These are phyloP conservation scores for Lepidium campestre DNA, from an alignment of 441 rosid genomes.

Conservation along the genomic window DNA sequence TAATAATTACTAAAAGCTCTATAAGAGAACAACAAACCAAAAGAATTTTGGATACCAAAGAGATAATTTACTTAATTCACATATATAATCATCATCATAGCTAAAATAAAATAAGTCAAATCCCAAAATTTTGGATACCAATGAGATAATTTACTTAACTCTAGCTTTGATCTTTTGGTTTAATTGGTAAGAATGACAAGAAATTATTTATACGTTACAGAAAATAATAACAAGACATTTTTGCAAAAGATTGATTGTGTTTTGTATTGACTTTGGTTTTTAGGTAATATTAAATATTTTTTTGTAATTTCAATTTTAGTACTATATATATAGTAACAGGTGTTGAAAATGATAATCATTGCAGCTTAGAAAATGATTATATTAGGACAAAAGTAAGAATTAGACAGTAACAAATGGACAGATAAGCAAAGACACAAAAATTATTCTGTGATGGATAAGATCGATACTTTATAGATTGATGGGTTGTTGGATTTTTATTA, in stretches of 20 bases:
- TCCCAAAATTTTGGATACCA: constrained; percentile 8
- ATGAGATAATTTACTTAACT: constrained; percentile 14
- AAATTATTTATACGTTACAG: neutral
- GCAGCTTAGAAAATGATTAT: constrained; percentile 8
- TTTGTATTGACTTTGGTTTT: neutral
- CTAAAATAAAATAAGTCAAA: too few relatives aligned
- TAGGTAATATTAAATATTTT: neutral
- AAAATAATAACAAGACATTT: neutral
- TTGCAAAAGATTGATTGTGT: too few relatives aligned
- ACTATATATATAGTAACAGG: neutral
- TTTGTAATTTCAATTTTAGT: neutral
- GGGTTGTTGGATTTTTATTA: constrained; percentile 9
- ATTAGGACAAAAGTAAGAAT: neutral
- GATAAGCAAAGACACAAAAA: constrained; percentile 10
- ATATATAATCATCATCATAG: too few relatives aligned
- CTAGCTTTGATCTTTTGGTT: neutral
- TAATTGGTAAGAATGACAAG: neutral
- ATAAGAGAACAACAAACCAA: constrained; percentile 9
- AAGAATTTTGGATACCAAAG: neutral
- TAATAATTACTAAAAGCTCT: constrained; percentile 9
- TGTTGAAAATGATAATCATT: neutral
- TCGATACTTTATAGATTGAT: neutral
- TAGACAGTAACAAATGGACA: constrained; percentile 12
- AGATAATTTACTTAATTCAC: constrained; percentile 19
- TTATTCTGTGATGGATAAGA: neutral